phyloP scores from a whole-genome alignment of 2,329 filamentous ascomycete species.

The Colletotrichum sp. region DNA sequence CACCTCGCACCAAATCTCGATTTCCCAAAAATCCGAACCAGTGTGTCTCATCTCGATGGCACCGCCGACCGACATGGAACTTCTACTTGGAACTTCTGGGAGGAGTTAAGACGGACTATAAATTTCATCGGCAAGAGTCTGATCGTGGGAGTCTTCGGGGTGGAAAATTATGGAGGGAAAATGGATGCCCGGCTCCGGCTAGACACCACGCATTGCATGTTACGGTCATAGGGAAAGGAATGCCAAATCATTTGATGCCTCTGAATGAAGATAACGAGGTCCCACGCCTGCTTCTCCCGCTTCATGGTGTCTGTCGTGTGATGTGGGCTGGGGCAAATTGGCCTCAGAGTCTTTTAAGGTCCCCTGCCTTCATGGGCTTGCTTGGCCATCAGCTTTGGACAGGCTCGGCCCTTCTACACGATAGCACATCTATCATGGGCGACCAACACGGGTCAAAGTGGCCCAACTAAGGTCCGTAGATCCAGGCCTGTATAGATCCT shows the following conservation, averaged over 20 bases:
- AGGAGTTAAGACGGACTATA: slow-evolving; percentile 13
- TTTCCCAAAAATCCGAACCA: slow-evolving; percentile 25
- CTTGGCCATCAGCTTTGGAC: background rate
- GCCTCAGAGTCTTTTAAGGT: background rate
- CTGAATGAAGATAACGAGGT: slow-evolving; percentile 18
- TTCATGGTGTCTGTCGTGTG: background rate
- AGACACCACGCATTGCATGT: slow-evolving; percentile 43
- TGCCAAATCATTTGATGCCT: slow-evolving; percentile 33
- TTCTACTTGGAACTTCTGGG: slow-evolving; percentile 19
- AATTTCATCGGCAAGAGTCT: slow-evolving; percentile 16
- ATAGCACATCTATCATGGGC: background rate
- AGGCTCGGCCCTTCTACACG: background rate
- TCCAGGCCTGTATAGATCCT: background rate
- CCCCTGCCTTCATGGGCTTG: background rate
- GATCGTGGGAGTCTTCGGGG: slow-evolving; percentile 26
- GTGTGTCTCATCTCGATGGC: slow-evolving; percentile 23
- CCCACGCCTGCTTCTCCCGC: background rate
- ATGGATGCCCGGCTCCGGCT: slow-evolving; percentile 27
- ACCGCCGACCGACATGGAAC: slow-evolving; percentile 18
- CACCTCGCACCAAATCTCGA: slow-evolving; percentile 52
- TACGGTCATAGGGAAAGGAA: slow-evolving; percentile 53
- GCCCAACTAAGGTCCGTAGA: background rate
- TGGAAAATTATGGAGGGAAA: slow-evolving; percentile 19
- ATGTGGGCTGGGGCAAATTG: background rate
- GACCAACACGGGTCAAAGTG: background rate